A percentile compares a stretch with the other conserved stretches of the same genome.
Conservation (phyloP, 2,329 filamentous ascomycete species). For the Aureobasidium melanogenum region DNA sequence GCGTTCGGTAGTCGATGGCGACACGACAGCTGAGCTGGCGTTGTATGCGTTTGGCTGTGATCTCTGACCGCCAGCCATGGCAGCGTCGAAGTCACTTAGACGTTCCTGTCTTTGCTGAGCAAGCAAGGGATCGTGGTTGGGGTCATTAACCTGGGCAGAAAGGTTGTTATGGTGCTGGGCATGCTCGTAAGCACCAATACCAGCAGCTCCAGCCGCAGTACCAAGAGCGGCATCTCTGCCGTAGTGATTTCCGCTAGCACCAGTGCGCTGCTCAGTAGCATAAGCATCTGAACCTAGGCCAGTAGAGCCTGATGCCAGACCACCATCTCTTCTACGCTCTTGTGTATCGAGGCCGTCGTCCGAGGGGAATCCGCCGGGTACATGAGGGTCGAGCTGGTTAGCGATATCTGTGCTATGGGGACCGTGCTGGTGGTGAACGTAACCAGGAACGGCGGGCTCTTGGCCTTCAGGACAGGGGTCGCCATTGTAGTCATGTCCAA, state of each 20-base stretch:
- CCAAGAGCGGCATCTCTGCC: constrained; percentile 23
- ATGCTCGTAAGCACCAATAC: constrained; percentile 23
- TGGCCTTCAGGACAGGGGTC: constrained; percentile 19
- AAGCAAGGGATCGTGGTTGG: constrained; percentile 9
- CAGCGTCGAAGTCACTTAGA: not conserved
- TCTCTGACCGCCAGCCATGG: not conserved
- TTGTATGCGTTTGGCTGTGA: not conserved
- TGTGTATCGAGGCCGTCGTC: constrained; percentile 19
- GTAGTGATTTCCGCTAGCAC: constrained; percentile 13
- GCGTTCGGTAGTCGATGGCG: not conserved
- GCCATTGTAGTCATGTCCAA: constrained; percentile 20
- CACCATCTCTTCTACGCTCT: not conserved
- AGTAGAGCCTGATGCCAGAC: not conserved
- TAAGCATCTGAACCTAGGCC: constrained; percentile 12
- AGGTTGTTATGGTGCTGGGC: constrained; percentile 19
- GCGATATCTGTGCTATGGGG: constrained; percentile 25
- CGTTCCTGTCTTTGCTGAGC: constrained; percentile 12
- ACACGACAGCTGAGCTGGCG: not conserved
- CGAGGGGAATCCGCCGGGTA: constrained; percentile 24
- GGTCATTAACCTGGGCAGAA: constrained; percentile 19
- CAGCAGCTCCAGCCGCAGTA: constrained; percentile 18
- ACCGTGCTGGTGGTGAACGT: constrained; percentile 17
- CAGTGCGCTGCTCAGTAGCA: constrained; percentile 10
- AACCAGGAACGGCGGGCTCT: constrained; percentile 5
- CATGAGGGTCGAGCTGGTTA: constrained; percentile 28